Base-by-base conservation (phyloP, 352 stramenopile genomes). In the Phytophthora rubi region DNA sequence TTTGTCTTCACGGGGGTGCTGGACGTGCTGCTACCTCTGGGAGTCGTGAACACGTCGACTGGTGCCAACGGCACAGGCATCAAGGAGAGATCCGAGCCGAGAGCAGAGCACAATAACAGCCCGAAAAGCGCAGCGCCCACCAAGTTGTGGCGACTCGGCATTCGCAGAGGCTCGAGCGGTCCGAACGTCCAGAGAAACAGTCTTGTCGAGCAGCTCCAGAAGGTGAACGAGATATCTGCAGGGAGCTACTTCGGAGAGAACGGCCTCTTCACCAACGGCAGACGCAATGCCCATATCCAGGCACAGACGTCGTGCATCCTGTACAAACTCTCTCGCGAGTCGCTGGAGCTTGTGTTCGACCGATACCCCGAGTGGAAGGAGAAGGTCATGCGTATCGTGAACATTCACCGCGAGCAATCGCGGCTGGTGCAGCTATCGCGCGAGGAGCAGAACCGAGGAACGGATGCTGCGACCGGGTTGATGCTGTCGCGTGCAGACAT, bases 171-270 rank as follows among this genome's bases (percentile, higher is more conserved):
- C 9, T 75, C 68, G 1, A 53, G 15, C 33, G 42, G 53, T 2
- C 44, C 68, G 48, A 12, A 35, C 3, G 44, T 62, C 16, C 57
- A 68, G 16, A 60, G 28, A 18, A 67, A 26, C 3, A 63, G 56
- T 15, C 44, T 51, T 10, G 21, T 49, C 9, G 69, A 77, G 4
- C 53, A 74, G 28, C 61, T 90, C 26, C 80, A 56, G 0, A 89
- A 90, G 52, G 42, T 91, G 5, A 88, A 83, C 35, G 75, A 87
- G 47, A 81, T 92, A 23, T 63, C 53, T 0, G 70, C 77, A 0
- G 82, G 82, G 0, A 85, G 65, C 47, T 90, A 90, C 73, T 92
- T 91, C 57, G 85, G 81, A 8, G 85, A 92, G 23, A 86, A 87
- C 18, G 82, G 64, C 1, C 59, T 92, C 3, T 91, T 91, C 39